phyloP scores from a whole-genome alignment of 768 basidiomycete species.

The Lentinula lateritia region DNA sequence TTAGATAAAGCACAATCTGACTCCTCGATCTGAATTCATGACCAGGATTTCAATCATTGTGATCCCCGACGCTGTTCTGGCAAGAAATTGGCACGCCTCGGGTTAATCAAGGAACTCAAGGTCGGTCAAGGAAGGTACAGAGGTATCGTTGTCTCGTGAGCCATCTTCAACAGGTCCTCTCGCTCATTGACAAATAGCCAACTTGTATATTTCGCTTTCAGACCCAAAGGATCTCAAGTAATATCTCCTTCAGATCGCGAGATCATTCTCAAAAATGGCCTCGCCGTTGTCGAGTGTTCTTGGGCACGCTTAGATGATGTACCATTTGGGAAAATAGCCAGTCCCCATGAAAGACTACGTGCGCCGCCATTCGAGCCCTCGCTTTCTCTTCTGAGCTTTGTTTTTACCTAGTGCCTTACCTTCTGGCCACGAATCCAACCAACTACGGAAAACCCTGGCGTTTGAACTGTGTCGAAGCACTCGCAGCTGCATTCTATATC shows the following conservation, averaged over 20 bases:
- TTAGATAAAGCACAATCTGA: background rate
- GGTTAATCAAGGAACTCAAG: slow-evolving; percentile 76
- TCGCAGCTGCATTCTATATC: slow-evolving; percentile 94
- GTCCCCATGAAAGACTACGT: slow-evolving; percentile 90
- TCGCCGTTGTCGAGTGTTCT: slow-evolving; percentile 98
- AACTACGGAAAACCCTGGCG: slow-evolving; percentile 99
- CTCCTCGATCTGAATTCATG: background rate
- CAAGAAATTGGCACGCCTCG: slow-evolving; percentile 84
- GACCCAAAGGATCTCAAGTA: slow-evolving; percentile 77
- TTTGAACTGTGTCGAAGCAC: slow-evolving; percentile 90
- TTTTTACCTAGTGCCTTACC: slow-evolving; percentile 74
- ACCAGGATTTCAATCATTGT: slow-evolving; percentile 94
- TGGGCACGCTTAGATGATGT: slow-evolving; percentile 96
- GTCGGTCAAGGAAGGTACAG: slow-evolving; percentile 77
- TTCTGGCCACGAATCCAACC: slow-evolving; percentile 92
- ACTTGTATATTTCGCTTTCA: slow-evolving; percentile 21
- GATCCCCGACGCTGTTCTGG: slow-evolving; percentile 55
- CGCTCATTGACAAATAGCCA: background rate
- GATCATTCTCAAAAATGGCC: slow-evolving; percentile 63
- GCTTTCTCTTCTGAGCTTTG: background rate
- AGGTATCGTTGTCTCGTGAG: slow-evolving; percentile 93
- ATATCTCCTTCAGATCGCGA: slow-evolving; percentile 84
- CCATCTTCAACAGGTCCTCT: slow-evolving; percentile 8
- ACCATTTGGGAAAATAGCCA: slow-evolving; percentile 89
- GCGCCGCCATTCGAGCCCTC: slow-evolving; percentile 24